Evolutionary conservation across 352 stramenopile species (phyloP), one percentile per base, ranked within the genome.

Genomic region (Pythium dissimile): DNA sequence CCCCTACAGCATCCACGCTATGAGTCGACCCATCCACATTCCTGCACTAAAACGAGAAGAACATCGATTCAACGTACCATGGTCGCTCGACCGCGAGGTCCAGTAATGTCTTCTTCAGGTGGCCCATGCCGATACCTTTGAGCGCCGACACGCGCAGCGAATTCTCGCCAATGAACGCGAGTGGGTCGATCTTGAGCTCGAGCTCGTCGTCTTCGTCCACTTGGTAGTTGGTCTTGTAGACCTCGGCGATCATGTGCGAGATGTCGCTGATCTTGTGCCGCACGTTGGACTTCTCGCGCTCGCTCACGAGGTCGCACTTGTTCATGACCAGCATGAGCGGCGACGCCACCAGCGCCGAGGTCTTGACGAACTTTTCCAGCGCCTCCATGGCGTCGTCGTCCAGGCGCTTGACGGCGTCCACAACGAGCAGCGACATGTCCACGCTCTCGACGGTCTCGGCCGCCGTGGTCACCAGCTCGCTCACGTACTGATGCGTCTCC

Each of bases 241-340:
- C 80, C 42, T 88, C 77, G 41, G 86, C 68, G 52, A 94, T 84
- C 80, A 94, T 92, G 55, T 92, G 69, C 15, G 82, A 88, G 11
- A 94, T 62, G 28, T 90, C 82, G 55, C 80, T 75, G 43, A 92
- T 79, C 49, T 86, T 86, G 21, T 80, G 70, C 6, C 75, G 66
- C 20, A 92, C 38, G 45, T 84, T 90, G 20, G 60, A 43, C 52
- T 79, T 72, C 39, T 89, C 80, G 11, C 66, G 74, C 10, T 72
- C 47, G 21, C 65, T 71, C 20, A 89, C 77, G 18, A 93, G 71
- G 24, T 92, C 78, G 51, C 64, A 81, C 73, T 94, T 94, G 70
- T 94, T 94, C 77, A 94, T 86, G 37, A 94, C 80, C 32, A 94
- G 79, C 78, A 92, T 88, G 15, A 88, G 86, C 16, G 84, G 84